Percentiles rank a stretch among this genome's conserved stretches.
These are phyloP conservation scores for Sclerotinia spermophila DNA, from an alignment of 2,329 filamentous ascomycete genomes.

Conservation along the genomic window DNA sequence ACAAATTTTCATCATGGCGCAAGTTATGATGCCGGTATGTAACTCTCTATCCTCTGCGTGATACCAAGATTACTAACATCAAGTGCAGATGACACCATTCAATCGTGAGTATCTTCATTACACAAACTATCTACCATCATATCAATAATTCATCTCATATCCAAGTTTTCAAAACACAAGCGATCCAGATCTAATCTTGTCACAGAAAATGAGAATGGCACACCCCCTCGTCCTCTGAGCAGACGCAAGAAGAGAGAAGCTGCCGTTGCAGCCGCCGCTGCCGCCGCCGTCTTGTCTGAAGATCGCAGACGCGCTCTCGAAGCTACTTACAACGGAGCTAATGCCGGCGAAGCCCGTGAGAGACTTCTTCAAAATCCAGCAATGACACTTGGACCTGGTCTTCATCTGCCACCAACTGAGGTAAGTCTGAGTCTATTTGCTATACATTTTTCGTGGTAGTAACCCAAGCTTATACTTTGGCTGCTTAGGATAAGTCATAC, in stretches of 20 bases:
- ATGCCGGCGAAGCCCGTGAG: slow-evolving; percentile 5
- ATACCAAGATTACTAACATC: not conserved
- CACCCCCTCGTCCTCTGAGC: not conserved
- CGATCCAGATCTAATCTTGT: not conserved
- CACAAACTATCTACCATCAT: not conserved
- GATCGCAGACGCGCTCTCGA: slow-evolving; percentile 1
- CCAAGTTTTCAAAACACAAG: not conserved
- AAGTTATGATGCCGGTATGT: slow-evolving; percentile 13
- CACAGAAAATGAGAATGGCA: slow-evolving; percentile 5
- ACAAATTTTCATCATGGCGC: not conserved
- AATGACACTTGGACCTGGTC: not conserved
- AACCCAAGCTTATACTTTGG: not conserved
- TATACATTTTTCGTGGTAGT: not conserved
- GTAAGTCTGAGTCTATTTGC: not conserved
- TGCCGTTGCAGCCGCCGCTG: not conserved
- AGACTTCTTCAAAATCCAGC: slow-evolving; percentile 10
- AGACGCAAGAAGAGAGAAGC: slow-evolving; percentile 1
- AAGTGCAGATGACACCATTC: not conserved
- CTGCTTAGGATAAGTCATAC: not conserved
- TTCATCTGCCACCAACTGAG: not conserved
- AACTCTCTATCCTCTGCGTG: not conserved
- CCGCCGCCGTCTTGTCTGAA: not conserved
- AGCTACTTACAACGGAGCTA: slow-evolving; percentile 10
- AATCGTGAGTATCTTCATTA: not conserved
- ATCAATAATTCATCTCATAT: not conserved